Conservation (phyloP, 1,284 basidiomycete genomes). For the Trametes pubescens region DNA sequence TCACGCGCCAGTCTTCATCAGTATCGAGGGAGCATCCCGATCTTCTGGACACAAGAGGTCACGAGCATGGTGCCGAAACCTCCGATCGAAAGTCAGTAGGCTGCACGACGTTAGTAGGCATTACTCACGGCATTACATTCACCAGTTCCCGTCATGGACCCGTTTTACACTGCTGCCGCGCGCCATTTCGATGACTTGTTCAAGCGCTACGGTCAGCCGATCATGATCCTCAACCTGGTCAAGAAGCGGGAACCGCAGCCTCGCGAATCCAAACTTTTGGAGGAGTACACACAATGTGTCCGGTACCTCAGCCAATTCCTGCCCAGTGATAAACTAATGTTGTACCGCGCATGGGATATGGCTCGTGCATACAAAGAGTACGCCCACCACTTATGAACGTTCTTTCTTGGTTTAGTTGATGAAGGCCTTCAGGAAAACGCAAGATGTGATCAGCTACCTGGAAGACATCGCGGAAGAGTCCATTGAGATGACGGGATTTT, state of each 20-base stretch:
- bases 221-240: constrained; percentile 97
- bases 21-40: constrained; percentile 95
- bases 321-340: constrained; percentile 86
- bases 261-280: constrained; percentile 92
- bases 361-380: constrained; percentile 89
- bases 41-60: constrained; percentile 96
- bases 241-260: constrained; percentile 85
- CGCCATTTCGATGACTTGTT: constrained; percentile 95
- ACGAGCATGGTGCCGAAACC: constrained; percentile 92
- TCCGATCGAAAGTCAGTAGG: constrained; percentile 84
- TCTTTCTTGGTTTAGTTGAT: background rate
- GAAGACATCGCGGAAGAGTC: constrained; percentile 97
- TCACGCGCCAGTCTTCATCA: constrained; percentile 42
- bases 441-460: constrained; percentile 95
- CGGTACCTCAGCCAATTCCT: constrained; percentile 96
- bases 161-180: constrained; percentile 94
- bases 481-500: constrained; percentile 92
- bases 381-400: constrained; percentile 29
- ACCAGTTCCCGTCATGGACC: constrained; percentile 92
- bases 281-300: constrained; percentile 94
- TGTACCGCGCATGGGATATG: constrained; percentile 98
- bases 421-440: constrained; percentile 73
- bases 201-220: constrained; percentile 88
- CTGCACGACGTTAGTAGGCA: background rate
- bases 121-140: constrained; percentile 3